phyloP scores from a whole-genome alignment of 2,329 filamentous ascomycete species.

The Arthrobotrys musiformis region DNA sequence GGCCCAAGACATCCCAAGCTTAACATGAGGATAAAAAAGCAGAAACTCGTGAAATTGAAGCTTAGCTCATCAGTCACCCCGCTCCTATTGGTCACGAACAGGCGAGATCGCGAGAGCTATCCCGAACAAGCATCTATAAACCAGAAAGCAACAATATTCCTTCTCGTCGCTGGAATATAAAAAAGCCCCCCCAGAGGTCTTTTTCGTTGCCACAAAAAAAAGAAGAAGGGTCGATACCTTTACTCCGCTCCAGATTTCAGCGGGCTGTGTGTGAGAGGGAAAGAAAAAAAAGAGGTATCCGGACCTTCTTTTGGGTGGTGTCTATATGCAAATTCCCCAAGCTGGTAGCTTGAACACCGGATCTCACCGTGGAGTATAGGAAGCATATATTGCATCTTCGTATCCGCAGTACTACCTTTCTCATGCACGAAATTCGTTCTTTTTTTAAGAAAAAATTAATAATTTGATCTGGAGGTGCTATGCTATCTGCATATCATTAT shows the following conservation, averaged over 20 bases:
- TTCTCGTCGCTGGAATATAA: constrained; percentile 35
- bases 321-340: constrained; percentile 38
- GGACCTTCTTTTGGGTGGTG: constrained; percentile 25
- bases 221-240: too few relatives aligned
- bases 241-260: constrained; percentile 27
- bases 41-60: constrained; percentile 1
- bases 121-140: constrained; percentile 51
- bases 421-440: constrained; percentile 21
- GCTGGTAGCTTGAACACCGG: constrained; percentile 24
- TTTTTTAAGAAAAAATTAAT: too few relatives aligned
- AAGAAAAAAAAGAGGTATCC: neutral
- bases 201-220: neutral
- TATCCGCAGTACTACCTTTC: neutral
- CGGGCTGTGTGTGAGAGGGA: constrained; percentile 16
- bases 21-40: neutral
- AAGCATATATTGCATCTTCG: constrained; percentile 20
- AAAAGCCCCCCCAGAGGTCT: constrained; percentile 9
- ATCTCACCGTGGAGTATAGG: constrained; percentile 43
- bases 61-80: constrained; percentile 5
- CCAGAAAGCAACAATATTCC: constrained; percentile 51
- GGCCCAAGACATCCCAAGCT: neutral
- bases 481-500: constrained; percentile 9
- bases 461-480: neutral
- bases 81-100: constrained; percentile 28
- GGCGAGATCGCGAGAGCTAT: constrained; percentile 40